These are phyloP conservation scores for Alternaria arborescens DNA, from an alignment of 2,329 filamentous ascomycete genomes.

Conservation along the genomic window DNA sequence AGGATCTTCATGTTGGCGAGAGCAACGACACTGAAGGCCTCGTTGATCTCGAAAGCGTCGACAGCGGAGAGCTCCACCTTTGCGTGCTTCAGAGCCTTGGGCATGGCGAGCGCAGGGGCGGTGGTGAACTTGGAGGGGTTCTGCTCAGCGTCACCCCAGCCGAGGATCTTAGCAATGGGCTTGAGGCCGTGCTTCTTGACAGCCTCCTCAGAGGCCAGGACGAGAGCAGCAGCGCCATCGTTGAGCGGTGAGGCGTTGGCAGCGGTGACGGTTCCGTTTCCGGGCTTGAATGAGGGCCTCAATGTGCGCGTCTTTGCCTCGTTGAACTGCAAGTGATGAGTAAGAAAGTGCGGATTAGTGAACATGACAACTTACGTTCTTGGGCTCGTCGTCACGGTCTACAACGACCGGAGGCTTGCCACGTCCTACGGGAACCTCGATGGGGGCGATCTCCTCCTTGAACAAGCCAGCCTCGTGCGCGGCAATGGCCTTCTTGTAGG, in stretches of 20 bases:
- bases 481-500: slow-evolving; percentile 91
- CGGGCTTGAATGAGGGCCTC: slow-evolving; percentile 82
- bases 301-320: slow-evolving; percentile 60
- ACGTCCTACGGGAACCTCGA: slow-evolving; percentile 86
- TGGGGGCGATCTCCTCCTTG: slow-evolving; percentile 83
- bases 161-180: slow-evolving; percentile 94
- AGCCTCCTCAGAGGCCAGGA: slow-evolving; percentile 93
- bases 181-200: slow-evolving; percentile 90
- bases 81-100: slow-evolving; percentile 96
- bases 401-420: slow-evolving; percentile 87
- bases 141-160: slow-evolving; percentile 94
- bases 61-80: slow-evolving; percentile 78
- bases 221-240: slow-evolving; percentile 89
- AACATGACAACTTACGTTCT: slow-evolving; percentile 71
- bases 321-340: slow-evolving; percentile 55
- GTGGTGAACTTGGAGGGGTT: slow-evolving; percentile 96
- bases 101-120: slow-evolving; percentile 89
- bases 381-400: slow-evolving; percentile 91
- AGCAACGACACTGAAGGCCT: slow-evolving; percentile 96
- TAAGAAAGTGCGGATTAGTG: slow-evolving; percentile 19
- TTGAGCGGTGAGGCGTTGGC: slow-evolving; percentile 97
- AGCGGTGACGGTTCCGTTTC: slow-evolving; percentile 88
- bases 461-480: slow-evolving; percentile 85
- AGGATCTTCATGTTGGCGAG: slow-evolving; percentile 96
- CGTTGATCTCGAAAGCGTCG: slow-evolving; percentile 98